A percentile compares a stretch with the other conserved stretches of the same genome.
These are phyloP conservation scores for Rhynchosporium graminicola DNA, from an alignment of 2,329 filamentous ascomycete species.

Conservation along the genomic window DNA sequence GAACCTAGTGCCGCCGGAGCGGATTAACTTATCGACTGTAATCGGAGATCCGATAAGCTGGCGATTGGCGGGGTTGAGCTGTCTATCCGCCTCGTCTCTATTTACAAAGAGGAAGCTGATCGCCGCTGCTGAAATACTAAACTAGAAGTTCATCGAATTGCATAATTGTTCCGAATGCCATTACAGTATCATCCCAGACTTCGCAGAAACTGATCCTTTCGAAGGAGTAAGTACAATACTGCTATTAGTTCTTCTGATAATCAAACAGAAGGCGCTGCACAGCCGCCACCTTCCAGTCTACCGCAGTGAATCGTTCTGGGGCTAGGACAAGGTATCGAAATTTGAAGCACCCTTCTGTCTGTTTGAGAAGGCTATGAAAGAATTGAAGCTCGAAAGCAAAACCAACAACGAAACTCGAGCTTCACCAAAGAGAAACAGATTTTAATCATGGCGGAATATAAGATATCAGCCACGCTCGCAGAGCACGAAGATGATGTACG, in stretches of 20 bases:
- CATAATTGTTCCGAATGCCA: background rate
- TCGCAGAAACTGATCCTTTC: background rate
- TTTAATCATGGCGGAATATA: conserved; percentile 75
- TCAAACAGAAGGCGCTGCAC: too few relatives aligned
- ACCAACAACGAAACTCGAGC: background rate
- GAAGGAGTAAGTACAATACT: too few relatives aligned
- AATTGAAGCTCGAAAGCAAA: background rate
- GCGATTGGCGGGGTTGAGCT: conserved; percentile 4
- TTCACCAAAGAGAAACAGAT: background rate
- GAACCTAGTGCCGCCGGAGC: background rate
- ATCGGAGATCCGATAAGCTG: conserved; percentile 1
- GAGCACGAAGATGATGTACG: conserved; percentile 94
- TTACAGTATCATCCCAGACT: background rate
- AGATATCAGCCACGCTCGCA: conserved; percentile 84
- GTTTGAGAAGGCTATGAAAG: background rate
- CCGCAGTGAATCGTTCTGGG: background rate
- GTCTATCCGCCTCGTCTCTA: conserved; percentile 1
- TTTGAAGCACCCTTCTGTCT: background rate
- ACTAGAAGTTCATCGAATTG: background rate
- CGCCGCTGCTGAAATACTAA: background rate
- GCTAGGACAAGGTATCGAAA: background rate
- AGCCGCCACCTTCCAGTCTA: background rate
- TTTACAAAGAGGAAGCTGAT: conserved; percentile 17
- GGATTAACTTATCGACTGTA: background rate
- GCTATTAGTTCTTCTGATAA: background rate